Conservation (phyloP, 306 rosid genomes). For the Castanea crenata region DNA sequence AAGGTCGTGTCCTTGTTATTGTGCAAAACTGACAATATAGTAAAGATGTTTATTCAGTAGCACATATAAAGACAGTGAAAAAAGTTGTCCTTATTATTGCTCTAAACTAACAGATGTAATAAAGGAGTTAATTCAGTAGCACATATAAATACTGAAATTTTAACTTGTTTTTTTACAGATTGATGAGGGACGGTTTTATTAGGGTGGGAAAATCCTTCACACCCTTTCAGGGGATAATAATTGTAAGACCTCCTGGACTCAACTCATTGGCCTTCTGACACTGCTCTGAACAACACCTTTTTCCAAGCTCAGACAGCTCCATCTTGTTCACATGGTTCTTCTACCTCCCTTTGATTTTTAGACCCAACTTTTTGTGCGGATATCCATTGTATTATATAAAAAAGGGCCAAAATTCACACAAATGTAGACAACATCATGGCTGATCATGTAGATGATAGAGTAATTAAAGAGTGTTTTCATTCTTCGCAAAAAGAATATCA, state of each 20-base stretch:
- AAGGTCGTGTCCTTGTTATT: no score
- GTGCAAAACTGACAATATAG: no score
- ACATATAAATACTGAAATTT: neutral
- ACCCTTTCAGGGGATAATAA: slow-evolving; percentile 15
- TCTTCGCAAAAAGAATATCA: neutral
- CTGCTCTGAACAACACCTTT: slow-evolving; percentile 14
- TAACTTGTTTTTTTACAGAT: slow-evolving; percentile 33
- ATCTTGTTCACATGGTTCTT: slow-evolving; percentile 5
- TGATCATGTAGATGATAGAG: no score
- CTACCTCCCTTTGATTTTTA: slow-evolving; percentile 1
- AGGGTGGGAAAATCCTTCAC: neutral
- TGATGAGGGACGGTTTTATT: slow-evolving; percentile 12
- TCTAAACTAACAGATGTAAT: neutral
- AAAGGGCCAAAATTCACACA: neutral
- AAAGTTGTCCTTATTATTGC: no score
- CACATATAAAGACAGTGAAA: neutral
- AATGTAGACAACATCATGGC: neutral
- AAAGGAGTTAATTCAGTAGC: neutral
- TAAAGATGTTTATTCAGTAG: neutral
- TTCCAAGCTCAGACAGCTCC: neutral
- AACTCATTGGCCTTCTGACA: slow-evolving; percentile 3
- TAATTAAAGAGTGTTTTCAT: neutral
- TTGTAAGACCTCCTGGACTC: slow-evolving; percentile 8
- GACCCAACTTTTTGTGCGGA: no score
- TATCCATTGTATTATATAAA: no score